These are phyloP conservation scores for Neodidymelliopsis sp. DNA, from an alignment of 2,329 filamentous ascomycete genomes.

Conservation along the genomic window DNA sequence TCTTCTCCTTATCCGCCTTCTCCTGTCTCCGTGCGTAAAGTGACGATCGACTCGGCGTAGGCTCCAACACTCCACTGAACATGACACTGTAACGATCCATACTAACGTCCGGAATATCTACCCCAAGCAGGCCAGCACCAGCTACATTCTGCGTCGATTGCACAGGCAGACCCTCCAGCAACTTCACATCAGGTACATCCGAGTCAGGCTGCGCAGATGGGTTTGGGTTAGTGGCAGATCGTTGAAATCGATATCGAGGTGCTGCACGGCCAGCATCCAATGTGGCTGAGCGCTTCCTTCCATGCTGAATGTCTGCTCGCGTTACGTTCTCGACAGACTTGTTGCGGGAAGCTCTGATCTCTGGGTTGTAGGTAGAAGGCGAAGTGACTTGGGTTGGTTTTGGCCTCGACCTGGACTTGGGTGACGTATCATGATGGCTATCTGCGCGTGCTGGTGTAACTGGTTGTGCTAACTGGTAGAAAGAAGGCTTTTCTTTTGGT, in stretches of 20 bases:
- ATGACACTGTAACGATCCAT: constrained; percentile 94
- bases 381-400: constrained; percentile 24
- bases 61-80: constrained; percentile 78
- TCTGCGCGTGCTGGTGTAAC: constrained; percentile 35
- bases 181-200: neutral
- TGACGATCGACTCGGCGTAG: constrained; percentile 34
- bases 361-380: constrained; percentile 40
- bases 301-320: constrained; percentile 24
- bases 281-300: constrained; percentile 23
- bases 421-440: constrained; percentile 40
- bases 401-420: constrained; percentile 12
- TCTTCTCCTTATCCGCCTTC: constrained; percentile 43
- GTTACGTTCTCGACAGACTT: constrained; percentile 28
- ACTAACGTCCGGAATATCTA: constrained; percentile 80
- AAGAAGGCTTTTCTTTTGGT: constrained; percentile 35
- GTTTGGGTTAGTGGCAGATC: constrained; percentile 27
- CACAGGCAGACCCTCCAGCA: neutral
- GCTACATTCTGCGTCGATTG: neutral
- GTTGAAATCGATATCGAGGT: constrained; percentile 18
- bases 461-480: constrained; percentile 46
- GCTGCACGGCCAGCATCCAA: constrained; percentile 6
- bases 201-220: constrained; percentile 19
- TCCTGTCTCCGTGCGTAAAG: constrained; percentile 47
- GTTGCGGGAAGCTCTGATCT: constrained; percentile 42
- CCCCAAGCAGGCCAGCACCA: constrained; percentile 61